Evolutionary conservation across 1,139 yeast genomes (phyloP).

Genomic region (Spathaspora sp.): DNA sequence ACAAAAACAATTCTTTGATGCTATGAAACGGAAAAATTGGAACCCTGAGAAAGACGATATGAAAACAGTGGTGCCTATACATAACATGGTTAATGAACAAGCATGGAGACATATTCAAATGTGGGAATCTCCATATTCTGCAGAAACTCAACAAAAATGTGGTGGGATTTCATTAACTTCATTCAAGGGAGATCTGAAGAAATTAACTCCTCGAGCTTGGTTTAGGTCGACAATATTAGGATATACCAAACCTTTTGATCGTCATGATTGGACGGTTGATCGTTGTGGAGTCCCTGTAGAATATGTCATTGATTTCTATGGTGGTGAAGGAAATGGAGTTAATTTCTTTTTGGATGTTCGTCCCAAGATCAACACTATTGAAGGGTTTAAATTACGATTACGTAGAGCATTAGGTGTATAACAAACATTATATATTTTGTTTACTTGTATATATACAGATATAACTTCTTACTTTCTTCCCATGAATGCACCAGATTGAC

Average conservation of each 20-base stretch:
- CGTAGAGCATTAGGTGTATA: conserved; percentile 54
- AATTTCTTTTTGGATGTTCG: conserved; percentile 84
- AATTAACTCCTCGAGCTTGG: conserved; percentile 88
- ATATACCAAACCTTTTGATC: conserved; percentile 79
- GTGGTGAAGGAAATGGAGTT: conserved; percentile 58
- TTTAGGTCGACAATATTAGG: conserved; percentile 62
- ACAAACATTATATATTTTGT: conserved; percentile 2
- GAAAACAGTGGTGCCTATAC: conserved; percentile 91
- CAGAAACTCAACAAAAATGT: conserved; percentile 51
- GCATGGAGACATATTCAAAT: conserved; percentile 83
- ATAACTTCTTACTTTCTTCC: conserved; percentile 36
- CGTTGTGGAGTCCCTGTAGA: conserved; percentile 83
- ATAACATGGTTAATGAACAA: conserved; percentile 88
- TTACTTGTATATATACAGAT: conserved; percentile 3
- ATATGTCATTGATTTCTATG: conserved; percentile 90
- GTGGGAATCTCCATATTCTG: conserved; percentile 74
- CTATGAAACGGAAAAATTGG: conserved; percentile 91
- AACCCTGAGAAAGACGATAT: conserved; percentile 79
- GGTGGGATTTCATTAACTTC: conserved; percentile 85
- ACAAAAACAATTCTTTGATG: conserved; percentile 90
- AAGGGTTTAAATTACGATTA: conserved; percentile 74
- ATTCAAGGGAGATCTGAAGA: conserved; percentile 85
- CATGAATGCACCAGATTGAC: conserved; percentile 55
- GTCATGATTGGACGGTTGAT: conserved; percentile 95
- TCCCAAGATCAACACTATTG: conserved; percentile 80